Evolutionary conservation across 345 rosid genomes (phyloP).

Genomic region (Syzygium grande): DNA sequence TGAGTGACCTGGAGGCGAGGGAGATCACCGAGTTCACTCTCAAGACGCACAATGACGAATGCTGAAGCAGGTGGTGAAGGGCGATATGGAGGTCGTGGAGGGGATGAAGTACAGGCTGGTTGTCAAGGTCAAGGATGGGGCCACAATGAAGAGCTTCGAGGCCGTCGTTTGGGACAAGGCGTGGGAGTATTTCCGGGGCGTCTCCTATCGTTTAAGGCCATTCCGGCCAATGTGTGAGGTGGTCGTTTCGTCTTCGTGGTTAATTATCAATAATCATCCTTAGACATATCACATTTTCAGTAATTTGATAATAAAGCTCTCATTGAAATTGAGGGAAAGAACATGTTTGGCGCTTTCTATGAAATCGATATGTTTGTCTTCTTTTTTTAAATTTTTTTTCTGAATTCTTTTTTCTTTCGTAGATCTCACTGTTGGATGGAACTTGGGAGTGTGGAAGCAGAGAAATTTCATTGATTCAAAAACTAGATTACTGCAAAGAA

Average conservation of each 20-base stretch:
- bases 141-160: constrained; percentile 10
- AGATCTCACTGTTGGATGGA: neutral
- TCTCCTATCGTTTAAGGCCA: constrained; percentile 21
- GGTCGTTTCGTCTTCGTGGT: fast-evolving
- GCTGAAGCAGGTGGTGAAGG: constrained; percentile 24
- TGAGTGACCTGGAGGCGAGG: constrained; percentile 25
- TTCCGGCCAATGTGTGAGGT: neutral
- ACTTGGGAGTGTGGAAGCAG: neutral
- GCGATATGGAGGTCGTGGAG: constrained; percentile 45
- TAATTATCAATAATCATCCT: neutral
- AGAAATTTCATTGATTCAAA: neutral
- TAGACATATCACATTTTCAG: neutral
- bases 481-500: fast-evolving
- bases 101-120: constrained; percentile 41
- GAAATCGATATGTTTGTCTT: neutral
- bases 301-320: neutral
- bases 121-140: constrained; percentile 10
- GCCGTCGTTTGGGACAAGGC: constrained; percentile 50
- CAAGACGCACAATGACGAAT: constrained; percentile 15
- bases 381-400: neutral
- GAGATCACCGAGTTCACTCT: constrained; percentile 47
- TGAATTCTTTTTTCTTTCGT: neutral
- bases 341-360: neutral
- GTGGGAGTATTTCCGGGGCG: constrained; percentile 15
- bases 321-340: fast-evolving